A percentile compares a stretch with the other conserved stretches of the same genome.
phyloP scores from a whole-genome alignment of 805 yeast genomes.

The Blastobotrys americana region DNA sequence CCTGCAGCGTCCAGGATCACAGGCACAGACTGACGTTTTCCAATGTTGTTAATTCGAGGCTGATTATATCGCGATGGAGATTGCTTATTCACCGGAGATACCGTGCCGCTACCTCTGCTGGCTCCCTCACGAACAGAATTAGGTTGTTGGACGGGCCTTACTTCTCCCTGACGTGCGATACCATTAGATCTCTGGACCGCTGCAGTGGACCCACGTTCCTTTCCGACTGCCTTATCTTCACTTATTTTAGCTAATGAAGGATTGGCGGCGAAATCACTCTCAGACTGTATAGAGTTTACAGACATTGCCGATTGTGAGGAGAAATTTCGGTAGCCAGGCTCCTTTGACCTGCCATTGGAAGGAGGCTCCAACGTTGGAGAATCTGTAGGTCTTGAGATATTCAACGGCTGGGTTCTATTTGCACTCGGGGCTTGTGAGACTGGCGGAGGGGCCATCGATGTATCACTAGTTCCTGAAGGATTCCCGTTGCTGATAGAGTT shows the following conservation, averaged over 20 bases:
- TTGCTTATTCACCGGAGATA: too few relatives aligned
- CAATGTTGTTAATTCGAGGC: not conserved
- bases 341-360: not conserved
- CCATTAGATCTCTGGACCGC: not conserved
- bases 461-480: not conserved
- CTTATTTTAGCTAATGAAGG: not conserved
- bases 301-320: not conserved
- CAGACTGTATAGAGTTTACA: not conserved
- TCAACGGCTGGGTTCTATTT: not conserved
- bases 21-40: constrained; percentile 9
- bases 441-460: not conserved
- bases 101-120: too few relatives aligned
- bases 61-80: constrained; percentile 4
- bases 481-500: too few relatives aligned
- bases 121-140: too few relatives aligned
- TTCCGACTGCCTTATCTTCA: not conserved
- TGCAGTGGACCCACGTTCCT: not conserved
- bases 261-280: not conserved
- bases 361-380: not conserved
- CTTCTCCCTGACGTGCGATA: not conserved
- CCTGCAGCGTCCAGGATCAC: too few relatives aligned
- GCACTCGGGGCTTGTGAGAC: not conserved
- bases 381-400: not conserved
- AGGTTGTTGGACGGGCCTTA: too few relatives aligned
- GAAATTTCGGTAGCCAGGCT: not conserved